phyloP scores from a whole-genome alignment of 2,329 filamentous ascomycete species.

The Monosporascus sp. region DNA sequence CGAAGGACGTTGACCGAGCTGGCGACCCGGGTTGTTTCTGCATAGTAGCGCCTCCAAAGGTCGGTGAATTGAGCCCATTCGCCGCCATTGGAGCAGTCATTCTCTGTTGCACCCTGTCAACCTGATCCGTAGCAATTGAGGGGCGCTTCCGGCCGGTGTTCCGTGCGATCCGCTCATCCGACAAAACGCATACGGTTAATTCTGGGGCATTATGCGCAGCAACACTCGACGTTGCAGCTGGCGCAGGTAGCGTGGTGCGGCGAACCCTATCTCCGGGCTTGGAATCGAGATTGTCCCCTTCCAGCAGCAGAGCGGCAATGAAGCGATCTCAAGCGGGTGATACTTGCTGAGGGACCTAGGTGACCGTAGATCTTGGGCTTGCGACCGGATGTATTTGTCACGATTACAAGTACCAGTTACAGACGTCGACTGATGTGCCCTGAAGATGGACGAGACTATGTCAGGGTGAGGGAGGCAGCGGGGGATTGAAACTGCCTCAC shows the following conservation, averaged over 20 bases:
- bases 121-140: constrained; percentile 19
- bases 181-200: constrained; percentile 22
- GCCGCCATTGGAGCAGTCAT: constrained; percentile 22
- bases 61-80: constrained; percentile 13
- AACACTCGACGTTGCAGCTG: constrained; percentile 14
- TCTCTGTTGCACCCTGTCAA: constrained; percentile 14
- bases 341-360: constrained; percentile 29
- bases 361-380: constrained; percentile 11
- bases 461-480: constrained; percentile 19
- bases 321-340: constrained; percentile 30
- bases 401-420: constrained; percentile 9
- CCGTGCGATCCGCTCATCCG: constrained; percentile 27
- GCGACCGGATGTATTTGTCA: constrained; percentile 9
- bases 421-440: constrained; percentile 17
- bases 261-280: constrained; percentile 11
- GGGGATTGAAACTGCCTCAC: constrained; percentile 11
- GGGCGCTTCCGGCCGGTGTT: constrained; percentile 21
- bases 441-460: constrained; percentile 29
- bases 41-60: constrained; percentile 10
- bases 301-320: constrained; percentile 29
- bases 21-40: constrained; percentile 21
- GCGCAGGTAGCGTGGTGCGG: constrained; percentile 10
- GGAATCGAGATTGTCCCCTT: constrained; percentile 30
- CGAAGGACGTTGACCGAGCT: constrained; percentile 45
- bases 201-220: constrained; percentile 22